phyloP scores from a whole-genome alignment of 108 stramenopile genomes.

The Hondaea fermentalgiana region DNA sequence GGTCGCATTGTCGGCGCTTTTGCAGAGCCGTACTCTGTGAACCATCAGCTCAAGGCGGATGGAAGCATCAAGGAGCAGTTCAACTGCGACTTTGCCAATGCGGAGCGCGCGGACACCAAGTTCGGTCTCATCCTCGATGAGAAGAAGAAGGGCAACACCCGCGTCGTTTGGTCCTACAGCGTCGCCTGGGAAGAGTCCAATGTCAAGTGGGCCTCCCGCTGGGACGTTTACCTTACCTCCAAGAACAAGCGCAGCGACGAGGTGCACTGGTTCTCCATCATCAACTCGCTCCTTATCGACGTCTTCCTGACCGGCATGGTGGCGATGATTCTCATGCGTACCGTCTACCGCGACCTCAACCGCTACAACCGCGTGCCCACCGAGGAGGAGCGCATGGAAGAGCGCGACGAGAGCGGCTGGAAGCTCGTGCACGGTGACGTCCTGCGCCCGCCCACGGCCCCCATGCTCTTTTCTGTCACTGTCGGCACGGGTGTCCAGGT shows the following conservation, averaged over 20 bases:
- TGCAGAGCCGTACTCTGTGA: slow-evolving; percentile 80
- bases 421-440: slow-evolving; percentile 99
- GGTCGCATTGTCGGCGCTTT: slow-evolving; percentile 87
- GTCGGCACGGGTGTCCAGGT: slow-evolving; percentile 85
- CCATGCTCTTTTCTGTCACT: slow-evolving; percentile 92
- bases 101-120: slow-evolving; percentile 55
- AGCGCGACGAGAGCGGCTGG: slow-evolving; percentile 84
- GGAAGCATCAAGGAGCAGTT: slow-evolving; percentile 32
- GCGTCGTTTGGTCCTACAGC: slow-evolving; percentile 96
- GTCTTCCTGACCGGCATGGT: slow-evolving; percentile 87
- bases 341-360: slow-evolving; percentile 84
- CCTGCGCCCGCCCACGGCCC: slow-evolving; percentile 88
- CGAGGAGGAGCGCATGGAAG: slow-evolving; percentile 81
- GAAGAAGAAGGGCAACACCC: slow-evolving; percentile 39
- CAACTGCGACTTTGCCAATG: slow-evolving; percentile 50
- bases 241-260: slow-evolving; percentile 80
- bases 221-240: slow-evolving; percentile 91
- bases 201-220: slow-evolving; percentile 87
- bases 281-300: slow-evolving; percentile 86
- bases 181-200: slow-evolving; percentile 78
- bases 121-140: slow-evolving; percentile 40
- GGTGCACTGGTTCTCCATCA: slow-evolving; percentile 94
- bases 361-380: slow-evolving; percentile 81
- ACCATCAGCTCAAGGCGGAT: slow-evolving; percentile 39
- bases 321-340: slow-evolving; percentile 83